These are phyloP conservation scores for Pleomassaria siparia DNA, from an alignment of 2,329 filamentous ascomycete species.

Conservation along the genomic window DNA sequence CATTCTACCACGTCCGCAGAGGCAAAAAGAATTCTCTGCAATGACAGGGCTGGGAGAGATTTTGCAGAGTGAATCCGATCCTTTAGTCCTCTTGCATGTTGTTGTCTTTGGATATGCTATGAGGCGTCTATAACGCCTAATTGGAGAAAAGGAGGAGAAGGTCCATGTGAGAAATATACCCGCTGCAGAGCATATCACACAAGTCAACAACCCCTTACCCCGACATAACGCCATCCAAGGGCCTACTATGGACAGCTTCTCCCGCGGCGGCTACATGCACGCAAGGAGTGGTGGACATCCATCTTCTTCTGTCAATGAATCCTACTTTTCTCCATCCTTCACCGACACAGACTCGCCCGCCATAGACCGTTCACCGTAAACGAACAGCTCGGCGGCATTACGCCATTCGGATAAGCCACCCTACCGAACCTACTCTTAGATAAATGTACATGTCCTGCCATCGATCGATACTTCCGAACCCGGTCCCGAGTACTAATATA, in stretches of 20 bases:
- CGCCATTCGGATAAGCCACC: background rate
- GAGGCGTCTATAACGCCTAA: constrained; percentile 4
- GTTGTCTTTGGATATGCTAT: too few relatives aligned
- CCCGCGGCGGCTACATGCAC: constrained; percentile 2
- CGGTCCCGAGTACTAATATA: constrained; percentile 6
- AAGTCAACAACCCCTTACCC: background rate
- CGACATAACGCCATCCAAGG: background rate
- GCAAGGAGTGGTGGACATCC: constrained; percentile 7
- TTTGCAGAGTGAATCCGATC: too few relatives aligned
- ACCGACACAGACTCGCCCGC: background rate
- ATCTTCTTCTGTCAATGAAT: too few relatives aligned
- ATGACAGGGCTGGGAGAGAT: too few relatives aligned
- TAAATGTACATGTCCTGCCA: too few relatives aligned
- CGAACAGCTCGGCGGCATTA: too few relatives aligned
- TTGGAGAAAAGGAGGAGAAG: constrained; percentile 13
- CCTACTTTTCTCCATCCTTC: too few relatives aligned
- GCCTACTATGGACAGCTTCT: background rate
- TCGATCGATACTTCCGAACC: constrained; percentile 3
- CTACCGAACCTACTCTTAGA: background rate
- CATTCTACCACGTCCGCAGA: too few relatives aligned
- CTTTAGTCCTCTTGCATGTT: too few relatives aligned
- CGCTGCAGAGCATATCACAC: background rate
- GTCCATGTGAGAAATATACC: constrained; percentile 4
- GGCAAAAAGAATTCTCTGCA: too few relatives aligned
- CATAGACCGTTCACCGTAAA: too few relatives aligned